Percentiles rank a stretch among this genome's conserved stretches.
Conservation (phyloP, 352 stramenopile genomes). For the Globisporangium camurandrum region DNA sequence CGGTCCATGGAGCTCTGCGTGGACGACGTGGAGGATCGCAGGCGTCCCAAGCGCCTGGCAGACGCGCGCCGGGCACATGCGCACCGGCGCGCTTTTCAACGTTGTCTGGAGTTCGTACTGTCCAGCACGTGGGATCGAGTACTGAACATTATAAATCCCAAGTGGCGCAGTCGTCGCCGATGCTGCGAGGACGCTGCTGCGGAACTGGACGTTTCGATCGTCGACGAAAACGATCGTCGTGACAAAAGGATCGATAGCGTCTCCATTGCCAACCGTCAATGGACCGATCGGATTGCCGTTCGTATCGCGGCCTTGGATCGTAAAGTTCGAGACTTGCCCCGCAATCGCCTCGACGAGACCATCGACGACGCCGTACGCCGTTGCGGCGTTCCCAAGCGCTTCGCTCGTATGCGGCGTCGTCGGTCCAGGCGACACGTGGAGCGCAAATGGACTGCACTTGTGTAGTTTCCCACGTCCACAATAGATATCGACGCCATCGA, state of each 20-base stretch:
- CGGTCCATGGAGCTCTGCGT: conserved; percentile 80
- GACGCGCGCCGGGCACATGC: conserved; percentile 79
- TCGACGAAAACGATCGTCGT: conserved; percentile 75
- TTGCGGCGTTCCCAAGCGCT: conserved; percentile 55
- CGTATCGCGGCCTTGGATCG: conserved; percentile 93
- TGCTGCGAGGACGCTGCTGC: conserved; percentile 57
- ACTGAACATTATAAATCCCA: conserved; percentile 90
- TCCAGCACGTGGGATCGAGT: conserved; percentile 88
- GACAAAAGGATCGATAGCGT: conserved; percentile 84
- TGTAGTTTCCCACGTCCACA: conserved; percentile 84
- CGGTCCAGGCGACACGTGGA: conserved; percentile 82
- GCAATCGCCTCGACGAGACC: conserved; percentile 88
- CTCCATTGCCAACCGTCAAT: conserved; percentile 22
- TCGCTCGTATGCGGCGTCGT: conserved; percentile 88
- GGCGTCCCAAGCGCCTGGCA: conserved; percentile 43
- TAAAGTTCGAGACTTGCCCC: conserved; percentile 89
- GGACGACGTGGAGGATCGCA: conserved; percentile 81
- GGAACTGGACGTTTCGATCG: conserved; percentile 66
- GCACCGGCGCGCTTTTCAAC: conserved; percentile 79
- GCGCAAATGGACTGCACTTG: conserved; percentile 93
- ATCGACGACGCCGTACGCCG: conserved; percentile 70
- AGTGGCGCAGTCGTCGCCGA: conserved; percentile 19
- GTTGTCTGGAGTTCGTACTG: conserved; percentile 80
- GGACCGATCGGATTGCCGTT: conserved; percentile 87
- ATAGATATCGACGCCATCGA: conserved; percentile 92